Percentiles rank a stretch among this genome's conserved stretches.
phyloP scores from a whole-genome alignment of 148 eudicot species.

The Vaccinium corymbosum region DNA sequence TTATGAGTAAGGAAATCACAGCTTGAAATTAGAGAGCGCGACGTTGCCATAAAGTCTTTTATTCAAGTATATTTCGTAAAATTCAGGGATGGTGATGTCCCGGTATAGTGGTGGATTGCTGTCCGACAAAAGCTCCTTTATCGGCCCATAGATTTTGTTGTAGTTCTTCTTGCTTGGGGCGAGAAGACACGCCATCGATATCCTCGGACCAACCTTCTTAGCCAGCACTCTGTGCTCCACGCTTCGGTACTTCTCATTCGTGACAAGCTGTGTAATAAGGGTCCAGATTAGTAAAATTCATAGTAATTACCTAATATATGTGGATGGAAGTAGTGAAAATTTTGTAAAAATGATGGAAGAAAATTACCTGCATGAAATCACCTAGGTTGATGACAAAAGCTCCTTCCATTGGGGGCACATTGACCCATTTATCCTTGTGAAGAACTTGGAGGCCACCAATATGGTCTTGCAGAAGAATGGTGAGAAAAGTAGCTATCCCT shows the following conservation, averaged over 20 bases:
- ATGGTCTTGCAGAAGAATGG: constrained; percentile 35
- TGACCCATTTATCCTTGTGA: constrained; percentile 34
- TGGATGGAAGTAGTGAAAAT: too few species aligned
- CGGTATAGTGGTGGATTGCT: neutral
- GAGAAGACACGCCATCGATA: neutral
- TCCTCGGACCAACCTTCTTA: neutral
- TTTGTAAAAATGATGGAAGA: neutral
- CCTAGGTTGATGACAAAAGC: constrained; percentile 42
- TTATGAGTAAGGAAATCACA: neutral
- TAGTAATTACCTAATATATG: too few species aligned
- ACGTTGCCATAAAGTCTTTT: neutral
- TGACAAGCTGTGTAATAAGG: constrained; percentile 39
- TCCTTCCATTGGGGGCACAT: constrained; percentile 33
- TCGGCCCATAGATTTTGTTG: neutral
- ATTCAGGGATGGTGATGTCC: neutral
- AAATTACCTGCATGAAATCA: constrained; percentile 44
- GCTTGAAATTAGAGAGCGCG: neutral
- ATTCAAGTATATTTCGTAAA: neutral
- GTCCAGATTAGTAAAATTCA: neutral
- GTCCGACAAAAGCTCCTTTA: neutral
- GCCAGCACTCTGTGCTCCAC: constrained; percentile 68
- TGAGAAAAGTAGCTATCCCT: constrained; percentile 40
- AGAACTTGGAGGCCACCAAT: constrained; percentile 6
- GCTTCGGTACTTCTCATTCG: constrained; percentile 59
- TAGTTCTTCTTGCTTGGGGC: neutral